Base-by-base conservation (phyloP, 1,284 basidiomycete species). In the Sanghuangporus baumii region DNA sequence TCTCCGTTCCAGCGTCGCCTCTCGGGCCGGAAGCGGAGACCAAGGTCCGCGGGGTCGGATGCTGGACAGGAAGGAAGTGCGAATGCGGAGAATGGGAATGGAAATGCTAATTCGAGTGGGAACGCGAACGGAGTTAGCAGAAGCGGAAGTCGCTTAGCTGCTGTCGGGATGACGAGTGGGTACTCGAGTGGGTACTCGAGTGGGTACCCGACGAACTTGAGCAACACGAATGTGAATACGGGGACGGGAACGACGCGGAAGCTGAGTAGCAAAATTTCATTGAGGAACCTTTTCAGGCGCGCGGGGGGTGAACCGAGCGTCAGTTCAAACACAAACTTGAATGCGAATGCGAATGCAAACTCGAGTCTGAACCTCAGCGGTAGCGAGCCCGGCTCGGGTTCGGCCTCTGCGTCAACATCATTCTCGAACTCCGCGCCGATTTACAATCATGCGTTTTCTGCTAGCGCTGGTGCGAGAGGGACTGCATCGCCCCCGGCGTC, bases 181-280 rank as follows among this genome's bases (percentile, higher is more conserved):
- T 58, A 41, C 43, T 38, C 57, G 20, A 26, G 38, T 31, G 52
- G 11, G 31, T 62, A 41, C 40, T 38, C 57, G 20, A 26, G 38
- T 31, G 55, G 41, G 16, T 34, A 51, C 5, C 20, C 20, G 6
- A 18, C 14, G 14, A 43, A 14, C 14, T 12, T 18, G n/a, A 18
- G 20, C 8, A 55, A 36, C 11, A 47, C 14, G 14, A 34, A 41
- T 41, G 43, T 14, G 9, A 38, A 16, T 9, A 55, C 59, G 16
- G 23, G 26, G 26, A 34, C 59, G 31, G 34, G 12, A 8, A 31
- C 34, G 7, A 18, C 47, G 18, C 60, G 64, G 31, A 61, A 62
- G 56, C 51, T 65, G 48, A 55, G 60, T 20, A 65, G 60, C 51
- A 65, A 65, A 43, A 55, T 65, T 16, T 65, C 64, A 1, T 41